phyloP scores from a whole-genome alignment of 257 asterid genomes.

The Phtheirospermum japonicum region DNA sequence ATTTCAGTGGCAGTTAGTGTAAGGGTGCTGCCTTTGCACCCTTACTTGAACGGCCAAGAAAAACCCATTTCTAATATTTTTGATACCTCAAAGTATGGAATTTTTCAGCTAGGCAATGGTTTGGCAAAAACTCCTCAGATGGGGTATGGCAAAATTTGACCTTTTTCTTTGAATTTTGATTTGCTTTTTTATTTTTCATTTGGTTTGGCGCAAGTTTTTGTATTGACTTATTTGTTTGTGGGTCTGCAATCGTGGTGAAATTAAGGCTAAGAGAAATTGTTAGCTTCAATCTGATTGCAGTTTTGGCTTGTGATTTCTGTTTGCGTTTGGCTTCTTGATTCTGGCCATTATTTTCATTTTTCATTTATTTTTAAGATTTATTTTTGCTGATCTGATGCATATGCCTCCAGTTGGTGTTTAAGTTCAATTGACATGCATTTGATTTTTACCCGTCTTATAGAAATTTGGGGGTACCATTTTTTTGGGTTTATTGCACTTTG shows the following conservation, averaged over 20 bases:
- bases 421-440: too few relatives aligned
- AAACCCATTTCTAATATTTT: conserved; percentile 43
- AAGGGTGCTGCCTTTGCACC: conserved; percentile 51
- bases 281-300: neutral
- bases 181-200: neutral
- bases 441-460: too few relatives aligned
- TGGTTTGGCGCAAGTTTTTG: neutral
- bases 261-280: neutral
- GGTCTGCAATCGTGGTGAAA: neutral
- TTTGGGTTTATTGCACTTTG: too few relatives aligned
- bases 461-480: too few relatives aligned
- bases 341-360: neutral
- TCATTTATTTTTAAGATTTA: neutral
- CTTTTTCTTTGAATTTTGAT: neutral
- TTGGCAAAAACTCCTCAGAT: conserved; percentile 81
- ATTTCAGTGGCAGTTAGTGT: conserved; percentile 36
- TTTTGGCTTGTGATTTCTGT: neutral
- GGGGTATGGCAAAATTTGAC: conserved; percentile 53
- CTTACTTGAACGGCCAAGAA: conserved; percentile 45
- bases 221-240: neutral
- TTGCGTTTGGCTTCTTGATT: neutral
- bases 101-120: conserved; percentile 71
- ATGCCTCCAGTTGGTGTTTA: too few relatives aligned
- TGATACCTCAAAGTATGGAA: conserved; percentile 85
- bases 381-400: too few relatives aligned